Evolutionary conservation across 2,329 filamentous ascomycete species (phyloP).

Genomic region (Colletotrichum melonis): DNA sequence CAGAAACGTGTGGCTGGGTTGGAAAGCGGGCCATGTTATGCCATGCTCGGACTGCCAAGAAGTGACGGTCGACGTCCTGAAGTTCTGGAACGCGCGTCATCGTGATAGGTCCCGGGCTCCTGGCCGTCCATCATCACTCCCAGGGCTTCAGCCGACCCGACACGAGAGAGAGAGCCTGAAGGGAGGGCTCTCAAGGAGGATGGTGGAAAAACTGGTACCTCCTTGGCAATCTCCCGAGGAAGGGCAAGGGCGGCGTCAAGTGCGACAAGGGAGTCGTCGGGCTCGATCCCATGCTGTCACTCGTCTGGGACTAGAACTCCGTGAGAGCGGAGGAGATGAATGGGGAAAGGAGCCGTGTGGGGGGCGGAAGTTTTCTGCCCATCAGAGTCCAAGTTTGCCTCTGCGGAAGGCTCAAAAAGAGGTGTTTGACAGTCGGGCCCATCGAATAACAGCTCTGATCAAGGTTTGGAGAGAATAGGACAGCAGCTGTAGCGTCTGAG

Average conservation of each 20-base stretch:
- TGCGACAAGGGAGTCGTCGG: conserved; percentile 6
- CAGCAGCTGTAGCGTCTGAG: not conserved
- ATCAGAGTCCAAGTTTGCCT: not conserved
- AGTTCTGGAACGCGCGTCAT: conserved; percentile 27
- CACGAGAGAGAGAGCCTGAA: not conserved
- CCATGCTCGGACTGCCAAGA: conserved; percentile 22
- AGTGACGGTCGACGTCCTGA: not conserved
- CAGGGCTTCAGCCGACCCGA: not conserved
- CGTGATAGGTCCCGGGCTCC: not conserved
- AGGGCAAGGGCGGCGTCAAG: conserved; percentile 4
- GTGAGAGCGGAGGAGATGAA: not conserved
- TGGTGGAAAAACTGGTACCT: not conserved
- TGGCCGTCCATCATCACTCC: not conserved
- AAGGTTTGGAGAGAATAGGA: not conserved
- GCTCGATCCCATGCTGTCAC: conserved; percentile 12
- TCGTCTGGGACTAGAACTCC: conserved; percentile 5
- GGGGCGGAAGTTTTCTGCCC: not conserved
- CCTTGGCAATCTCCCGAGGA: conserved; percentile 19
- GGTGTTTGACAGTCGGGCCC: too few species aligned
- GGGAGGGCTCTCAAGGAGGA: too few species aligned
- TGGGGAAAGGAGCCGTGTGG: conserved; percentile 25
- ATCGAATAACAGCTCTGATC: not conserved
- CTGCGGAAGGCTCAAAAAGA: too few species aligned
- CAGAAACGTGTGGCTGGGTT: conserved; percentile 7
- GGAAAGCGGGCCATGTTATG: not conserved